Evolutionary conservation across 768 basidiomycete genomes (phyloP), one percentile per base, ranked within the genome.

Genomic region (Lentinula guzmanii): DNA sequence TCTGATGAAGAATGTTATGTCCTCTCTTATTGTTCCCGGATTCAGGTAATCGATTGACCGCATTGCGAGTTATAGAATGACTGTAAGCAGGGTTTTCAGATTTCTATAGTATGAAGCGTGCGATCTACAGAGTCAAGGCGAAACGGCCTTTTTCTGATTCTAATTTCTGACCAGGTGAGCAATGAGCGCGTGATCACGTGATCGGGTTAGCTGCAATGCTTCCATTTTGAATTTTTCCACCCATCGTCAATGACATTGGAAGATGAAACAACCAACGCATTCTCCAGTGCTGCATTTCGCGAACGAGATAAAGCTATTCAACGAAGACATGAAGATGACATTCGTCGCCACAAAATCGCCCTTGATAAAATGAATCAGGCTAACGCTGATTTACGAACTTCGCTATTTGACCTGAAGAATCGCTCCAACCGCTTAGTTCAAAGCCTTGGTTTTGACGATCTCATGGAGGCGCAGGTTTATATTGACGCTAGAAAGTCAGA

Each of bases 391-490:
- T 70, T 70, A 4, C 65, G 72, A 35, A 76, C 75, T 57, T 70
- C 78, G 53, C 63, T 78, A 7, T 80, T 75, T 53, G 77, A 78
- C 9, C 68, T 69, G 0, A 62, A 71, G 9, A 71, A 78, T 11
- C 72, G 77, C 1, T 74, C 71, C 0, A 66, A 75, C 15, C 70
- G 72, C 16, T 71, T 83, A 2, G 81, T 79, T 0, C 64, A 68
- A 6, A 69, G 69, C 1, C 72, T 85, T 48, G 84, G 82, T 0
- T 84, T 80, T 63, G 63, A 68, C 2, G 72, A 77, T 52, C 65
- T 81, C 2, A 70, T 69, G 9, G 80, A 82, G 34, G 79, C 80
- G 0, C 76, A 81, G 58, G 68, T 74, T 6, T 68, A 70, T 8
- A 68, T 82, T 34, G 76, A 79, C 39, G 71, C 74, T 2, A 67